Percentiles rank a stretch among this genome's conserved stretches.
These are phyloP conservation scores for Amylocarpus encephaloides DNA, from an alignment of 2,329 filamentous ascomycete genomes.

Conservation along the genomic window DNA sequence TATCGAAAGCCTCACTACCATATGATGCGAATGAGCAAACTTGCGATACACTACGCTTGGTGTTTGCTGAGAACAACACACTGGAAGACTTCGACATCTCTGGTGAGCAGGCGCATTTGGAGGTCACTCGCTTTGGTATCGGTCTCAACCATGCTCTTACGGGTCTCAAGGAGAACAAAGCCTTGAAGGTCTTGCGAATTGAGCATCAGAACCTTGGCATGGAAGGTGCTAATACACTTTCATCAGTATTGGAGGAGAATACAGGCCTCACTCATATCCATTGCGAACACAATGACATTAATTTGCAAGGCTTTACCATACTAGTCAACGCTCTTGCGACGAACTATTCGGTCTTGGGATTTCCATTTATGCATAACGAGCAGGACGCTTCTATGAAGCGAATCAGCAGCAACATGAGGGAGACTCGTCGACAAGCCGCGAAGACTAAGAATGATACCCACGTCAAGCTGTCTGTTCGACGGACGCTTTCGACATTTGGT, in stretches of 20 bases:
- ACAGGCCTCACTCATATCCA: constrained; percentile 56
- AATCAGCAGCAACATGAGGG: constrained; percentile 32
- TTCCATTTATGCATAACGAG: constrained; percentile 58
- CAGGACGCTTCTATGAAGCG: constrained; percentile 52
- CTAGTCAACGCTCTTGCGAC: constrained; percentile 61
- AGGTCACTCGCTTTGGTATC: constrained; percentile 62
- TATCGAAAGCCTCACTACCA: constrained; percentile 63
- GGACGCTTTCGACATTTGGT: constrained; percentile 26
- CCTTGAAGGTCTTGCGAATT: constrained; percentile 55
- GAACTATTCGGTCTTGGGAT: constrained; percentile 55
- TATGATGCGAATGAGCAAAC: constrained; percentile 63
- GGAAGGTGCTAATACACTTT: constrained; percentile 62
- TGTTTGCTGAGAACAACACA: constrained; percentile 62
- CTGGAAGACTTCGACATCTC: constrained; percentile 63
- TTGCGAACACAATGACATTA: constrained; percentile 67
- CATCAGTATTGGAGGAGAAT: constrained; percentile 62
- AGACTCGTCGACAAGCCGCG: constrained; percentile 15
- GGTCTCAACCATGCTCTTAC: constrained; percentile 60
- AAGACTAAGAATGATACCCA: constrained; percentile 17
- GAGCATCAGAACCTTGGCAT: constrained; percentile 63
- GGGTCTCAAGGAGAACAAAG: constrained; percentile 57
- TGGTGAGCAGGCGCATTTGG: constrained; percentile 64
- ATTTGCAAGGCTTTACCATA: constrained; percentile 63
- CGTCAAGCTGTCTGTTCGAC: constrained; percentile 26
- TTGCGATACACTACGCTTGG: constrained; percentile 53